Base-by-base conservation (phyloP, 1,139 yeast species). In the Zygosaccharomyces pseudobailii region DNA sequence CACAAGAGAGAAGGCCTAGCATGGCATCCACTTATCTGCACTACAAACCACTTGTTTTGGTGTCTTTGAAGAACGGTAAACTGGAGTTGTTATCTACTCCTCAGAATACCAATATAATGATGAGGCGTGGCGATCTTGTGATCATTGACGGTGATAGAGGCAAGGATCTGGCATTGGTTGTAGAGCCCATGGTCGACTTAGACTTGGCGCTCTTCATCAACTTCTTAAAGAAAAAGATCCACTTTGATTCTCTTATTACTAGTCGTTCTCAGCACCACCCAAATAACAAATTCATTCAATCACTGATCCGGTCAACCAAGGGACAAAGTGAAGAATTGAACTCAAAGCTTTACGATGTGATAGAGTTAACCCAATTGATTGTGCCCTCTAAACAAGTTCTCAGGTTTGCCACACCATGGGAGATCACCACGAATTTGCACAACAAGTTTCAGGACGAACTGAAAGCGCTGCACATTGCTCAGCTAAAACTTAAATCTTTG, bases 91-190 rank as follows among this genome's bases (percentile, higher is more conserved):
- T 88, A 56, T 84, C 84, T 57, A 70, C 84, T 13, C 84, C 90
- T 10, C 68, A 69, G 41, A 69, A 69, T 52, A 71, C 83, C 21
- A 79, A 79, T 51, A 71, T 84, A 44, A 70, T 67, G 37, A 73
- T 88, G 47, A 71, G 75, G 40, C 69, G 79, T 17, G 86, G 87
- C 24, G 97, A 89, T 64, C 75, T 89, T 62, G 96, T 92, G 10
- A 83, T 90, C 55, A 96, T 90, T 33, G 97, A 92, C 66, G 98
- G 97, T n/a, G 98, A 92, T 65, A 75, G 98, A 43, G 98, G 98
- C 36, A 75, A 86, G 45, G 98, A 92, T 69, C 71, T 92, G 54
- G 97, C 97, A 22, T 79, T 82, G 59, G 80, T 92, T 36, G 78
- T 83, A 31, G 82, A 80, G 55, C 74, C 86, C 53, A 74, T 78